Evolutionary conservation across 2,329 filamentous ascomycete species (phyloP).

Genomic region (Sporothrix euskadiensis): DNA sequence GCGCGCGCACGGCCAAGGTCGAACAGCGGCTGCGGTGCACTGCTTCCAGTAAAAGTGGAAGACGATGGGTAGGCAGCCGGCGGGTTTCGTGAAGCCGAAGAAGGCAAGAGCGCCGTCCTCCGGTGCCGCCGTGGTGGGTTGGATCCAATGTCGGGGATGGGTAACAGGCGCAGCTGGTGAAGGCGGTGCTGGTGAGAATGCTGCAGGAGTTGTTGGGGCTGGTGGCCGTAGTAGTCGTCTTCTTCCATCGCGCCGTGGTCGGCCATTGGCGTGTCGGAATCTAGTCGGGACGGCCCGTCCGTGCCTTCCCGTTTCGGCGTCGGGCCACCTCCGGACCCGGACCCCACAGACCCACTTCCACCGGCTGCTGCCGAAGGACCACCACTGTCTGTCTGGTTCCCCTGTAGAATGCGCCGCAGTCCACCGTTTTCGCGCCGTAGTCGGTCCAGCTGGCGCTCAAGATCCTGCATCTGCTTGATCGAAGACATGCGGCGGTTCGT

Average conservation of each 20-base stretch:
- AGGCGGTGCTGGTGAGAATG: background rate
- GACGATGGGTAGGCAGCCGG: background rate
- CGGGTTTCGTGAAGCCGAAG: background rate
- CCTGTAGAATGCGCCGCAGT: constrained; percentile 64
- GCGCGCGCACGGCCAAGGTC: constrained; percentile 71
- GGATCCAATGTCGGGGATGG: constrained; percentile 64
- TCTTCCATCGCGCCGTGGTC: background rate
- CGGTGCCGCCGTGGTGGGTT: constrained; percentile 65
- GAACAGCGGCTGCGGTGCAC: constrained; percentile 52
- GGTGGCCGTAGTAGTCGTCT: background rate
- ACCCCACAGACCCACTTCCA: constrained; percentile 1
- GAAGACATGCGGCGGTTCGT: constrained; percentile 98
- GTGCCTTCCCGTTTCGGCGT: constrained; percentile 32
- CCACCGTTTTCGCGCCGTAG: constrained; percentile 78
- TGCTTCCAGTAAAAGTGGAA: background rate
- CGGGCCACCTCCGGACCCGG: constrained; percentile 12
- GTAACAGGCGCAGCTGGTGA: constrained; percentile 16
- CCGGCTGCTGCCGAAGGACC: constrained; percentile 32
- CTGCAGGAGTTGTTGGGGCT: background rate
- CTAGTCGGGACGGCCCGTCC: background rate
- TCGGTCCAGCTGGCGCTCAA: constrained; percentile 85
- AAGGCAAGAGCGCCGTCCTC: background rate
- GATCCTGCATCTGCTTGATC: constrained; percentile 97
- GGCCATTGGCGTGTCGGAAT: background rate
- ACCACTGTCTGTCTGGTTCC: constrained; percentile 44